These are phyloP conservation scores for Annulohypoxylon nitens DNA, from an alignment of 495 filamentous ascomycete species.

Conservation along the genomic window DNA sequence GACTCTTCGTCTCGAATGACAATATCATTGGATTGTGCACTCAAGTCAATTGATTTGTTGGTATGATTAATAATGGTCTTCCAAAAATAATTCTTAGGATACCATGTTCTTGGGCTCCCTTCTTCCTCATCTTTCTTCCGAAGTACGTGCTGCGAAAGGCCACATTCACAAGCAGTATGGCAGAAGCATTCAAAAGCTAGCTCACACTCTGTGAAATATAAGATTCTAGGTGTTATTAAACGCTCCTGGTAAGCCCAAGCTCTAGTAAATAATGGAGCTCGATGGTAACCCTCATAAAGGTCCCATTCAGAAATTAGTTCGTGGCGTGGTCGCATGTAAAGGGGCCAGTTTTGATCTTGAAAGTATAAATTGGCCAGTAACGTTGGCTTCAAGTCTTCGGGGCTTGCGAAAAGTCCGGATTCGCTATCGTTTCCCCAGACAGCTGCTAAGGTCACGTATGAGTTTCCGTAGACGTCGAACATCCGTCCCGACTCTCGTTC, in stretches of 20 bases:
- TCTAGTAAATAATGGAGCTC: neutral
- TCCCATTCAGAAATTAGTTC: neutral
- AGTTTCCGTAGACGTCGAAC: too few relatives aligned
- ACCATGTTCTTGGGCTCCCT: neutral
- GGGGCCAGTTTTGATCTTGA: neutral
- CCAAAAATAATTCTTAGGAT: neutral
- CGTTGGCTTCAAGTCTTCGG: too few relatives aligned
- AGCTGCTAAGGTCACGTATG: too few relatives aligned
- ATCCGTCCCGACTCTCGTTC: too few relatives aligned
- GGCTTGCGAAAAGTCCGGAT: too few relatives aligned
- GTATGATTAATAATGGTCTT: neutral
- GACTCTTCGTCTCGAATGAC: neutral
- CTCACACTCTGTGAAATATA: neutral
- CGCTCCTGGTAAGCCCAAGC: neutral
- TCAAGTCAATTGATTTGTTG: neutral
- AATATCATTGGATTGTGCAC: neutral
- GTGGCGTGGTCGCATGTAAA: neutral
- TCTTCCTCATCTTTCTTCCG: neutral
- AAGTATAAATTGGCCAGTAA: too few relatives aligned
- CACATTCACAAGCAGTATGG: neutral
- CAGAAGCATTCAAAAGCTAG: neutral
- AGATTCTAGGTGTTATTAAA: neutral
- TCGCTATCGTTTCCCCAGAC: too few relatives aligned
- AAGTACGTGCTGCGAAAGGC: neutral
- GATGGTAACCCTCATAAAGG: neutral